Evolutionary conservation across 345 rosid species (phyloP).

Genomic region (Stellera chamaejasme): DNA sequence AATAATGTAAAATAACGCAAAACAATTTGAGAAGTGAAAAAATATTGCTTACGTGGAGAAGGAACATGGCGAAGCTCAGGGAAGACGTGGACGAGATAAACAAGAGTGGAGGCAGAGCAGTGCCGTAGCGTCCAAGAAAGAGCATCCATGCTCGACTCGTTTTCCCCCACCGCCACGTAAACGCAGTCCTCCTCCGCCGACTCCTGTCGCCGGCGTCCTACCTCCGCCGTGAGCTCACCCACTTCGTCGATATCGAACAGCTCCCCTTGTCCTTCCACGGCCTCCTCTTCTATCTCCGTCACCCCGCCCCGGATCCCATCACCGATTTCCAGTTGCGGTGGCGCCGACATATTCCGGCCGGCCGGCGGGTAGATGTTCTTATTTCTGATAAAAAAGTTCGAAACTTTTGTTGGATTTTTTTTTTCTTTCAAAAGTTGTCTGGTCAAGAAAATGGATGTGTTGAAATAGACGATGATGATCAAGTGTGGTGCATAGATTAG

Average conservation of each 20-base stretch:
- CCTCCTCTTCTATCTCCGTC: slow-evolving; percentile 28
- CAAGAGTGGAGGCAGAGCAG: slow-evolving; percentile 20
- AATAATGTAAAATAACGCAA: too few relatives aligned
- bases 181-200: slow-evolving; percentile 30
- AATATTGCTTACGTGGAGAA: slow-evolving; percentile 53
- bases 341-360: neutral
- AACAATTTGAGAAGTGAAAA: neutral
- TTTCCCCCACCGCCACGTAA: slow-evolving; percentile 72
- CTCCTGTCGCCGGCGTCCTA: slow-evolving; percentile 28
- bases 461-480: neutral
- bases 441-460: neutral
- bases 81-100: slow-evolving; percentile 56
- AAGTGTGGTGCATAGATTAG: too few relatives aligned
- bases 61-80: slow-evolving; percentile 56
- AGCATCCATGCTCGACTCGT: slow-evolving; percentile 72
- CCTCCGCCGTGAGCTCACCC: slow-evolving; percentile 20
- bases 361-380: too few relatives aligned
- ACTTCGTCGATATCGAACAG: slow-evolving; percentile 24
- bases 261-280: slow-evolving; percentile 12
- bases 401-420: neutral
- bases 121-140: slow-evolving; percentile 62
- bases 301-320: slow-evolving; percentile 14
- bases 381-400: too few relatives aligned
- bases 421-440: neutral
- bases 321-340: slow-evolving; percentile 13